Evolutionary conservation across 2,329 filamentous ascomycete species (phyloP).

Genomic region (Erysiphe pulchra): DNA sequence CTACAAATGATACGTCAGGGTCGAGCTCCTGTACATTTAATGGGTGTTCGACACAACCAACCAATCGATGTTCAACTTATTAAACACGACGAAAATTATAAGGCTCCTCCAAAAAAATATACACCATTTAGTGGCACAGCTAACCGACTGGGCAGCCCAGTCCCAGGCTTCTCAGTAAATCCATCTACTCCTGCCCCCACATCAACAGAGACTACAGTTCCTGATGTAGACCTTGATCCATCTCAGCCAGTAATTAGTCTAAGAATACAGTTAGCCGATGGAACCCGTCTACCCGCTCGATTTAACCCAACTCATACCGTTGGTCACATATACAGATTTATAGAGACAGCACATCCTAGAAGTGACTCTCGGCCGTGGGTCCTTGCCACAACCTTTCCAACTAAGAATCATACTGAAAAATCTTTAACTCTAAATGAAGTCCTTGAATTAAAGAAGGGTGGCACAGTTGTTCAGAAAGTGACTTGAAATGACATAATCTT

Average conservation of each 20-base stretch:
- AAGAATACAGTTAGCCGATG: constrained; percentile 56
- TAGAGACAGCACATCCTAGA: constrained; percentile 34
- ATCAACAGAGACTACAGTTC: constrained; percentile 12
- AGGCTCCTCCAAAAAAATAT: constrained; percentile 46
- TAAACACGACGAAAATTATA: constrained; percentile 49
- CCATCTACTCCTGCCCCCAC: constrained; percentile 14
- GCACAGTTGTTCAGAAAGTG: constrained; percentile 33
- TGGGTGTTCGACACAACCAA: constrained; percentile 51
- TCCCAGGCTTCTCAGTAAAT: constrained; percentile 30
- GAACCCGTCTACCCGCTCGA: constrained; percentile 48
- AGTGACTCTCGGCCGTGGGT: constrained; percentile 38
- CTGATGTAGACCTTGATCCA: constrained; percentile 28
- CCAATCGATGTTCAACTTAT: constrained; percentile 54
- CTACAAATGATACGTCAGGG: constrained; percentile 54
- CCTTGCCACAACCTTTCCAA: constrained; percentile 61
- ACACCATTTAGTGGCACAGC: constrained; percentile 50
- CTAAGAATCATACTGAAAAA: constrained; percentile 53
- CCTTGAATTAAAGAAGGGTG: constrained; percentile 38
- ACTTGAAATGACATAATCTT: background rate
- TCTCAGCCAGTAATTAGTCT: constrained; percentile 43
- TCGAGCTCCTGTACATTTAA: constrained; percentile 49
- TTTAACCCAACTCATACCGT: constrained; percentile 64
- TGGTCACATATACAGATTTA: constrained; percentile 52
- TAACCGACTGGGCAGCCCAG: constrained; percentile 50
- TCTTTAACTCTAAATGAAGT: constrained; percentile 29